Base-by-base conservation (phyloP, 768 basidiomycete species). In the Termitomyces sp. region DNA sequence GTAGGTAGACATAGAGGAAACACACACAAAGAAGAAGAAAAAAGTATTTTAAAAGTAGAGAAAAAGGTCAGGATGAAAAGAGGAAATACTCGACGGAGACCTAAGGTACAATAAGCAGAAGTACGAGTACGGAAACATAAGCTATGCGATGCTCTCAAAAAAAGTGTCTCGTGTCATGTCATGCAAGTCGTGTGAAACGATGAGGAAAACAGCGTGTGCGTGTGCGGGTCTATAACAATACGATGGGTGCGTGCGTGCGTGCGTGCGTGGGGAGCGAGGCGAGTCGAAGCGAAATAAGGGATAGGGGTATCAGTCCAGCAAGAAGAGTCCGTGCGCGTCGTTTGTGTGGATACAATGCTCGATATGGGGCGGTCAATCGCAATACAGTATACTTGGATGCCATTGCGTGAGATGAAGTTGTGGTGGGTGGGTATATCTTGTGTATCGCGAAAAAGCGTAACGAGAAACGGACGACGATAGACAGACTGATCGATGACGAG, bases 61-160 rank as follows among this genome's bases (percentile, higher is more conserved):
- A 13, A 34, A 26, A 56, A 63, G 54, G n/a, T n/a, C n/a, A n/a
- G n/a, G n/a, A 61, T 36, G 34, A 45, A 55, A 62, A 56, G 26
- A 54, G 10, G 26, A 41, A 61, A 61, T 61, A 62, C 61, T 62
- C 61, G 61, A 69, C 67, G 39, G 66, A 62, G 69, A 63, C 68
- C 65, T 65, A 66, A 69, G 60, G 56, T 67, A 67, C 63, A 64
- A 67, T 77, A 73, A 68, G 65, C 67, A 76, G 75, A 47, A 49
- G 28, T 42, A 36, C 39, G 52, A 45, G 46, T 44, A 54, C 20
- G 45, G 51, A 42, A 42, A 49, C 46, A 42, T 44, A 64, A 49
- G 51, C 39, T 42, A 58, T 55, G 56, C 60, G 58, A 62, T 62
- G 61, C 61, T 62, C 61, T 62, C 64, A 60, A 41, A 61, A 18